Evolutionary conservation across 2,329 filamentous ascomycete species (phyloP).

Genomic region (Aspergillus phoenicis): DNA sequence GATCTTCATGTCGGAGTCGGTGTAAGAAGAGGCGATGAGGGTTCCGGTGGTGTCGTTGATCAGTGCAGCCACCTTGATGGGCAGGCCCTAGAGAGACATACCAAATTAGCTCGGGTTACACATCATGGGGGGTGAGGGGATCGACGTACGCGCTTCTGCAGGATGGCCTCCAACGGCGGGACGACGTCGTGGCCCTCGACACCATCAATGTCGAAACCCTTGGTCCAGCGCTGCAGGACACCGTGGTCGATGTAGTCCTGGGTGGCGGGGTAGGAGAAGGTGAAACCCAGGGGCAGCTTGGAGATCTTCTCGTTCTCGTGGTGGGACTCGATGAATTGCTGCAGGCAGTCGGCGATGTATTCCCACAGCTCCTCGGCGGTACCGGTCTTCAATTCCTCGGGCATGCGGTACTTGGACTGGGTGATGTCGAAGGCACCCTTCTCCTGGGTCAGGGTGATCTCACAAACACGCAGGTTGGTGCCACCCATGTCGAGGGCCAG

Average conservation of each 20-base stretch:
- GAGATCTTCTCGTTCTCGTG: constrained; percentile 66
- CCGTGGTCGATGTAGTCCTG: constrained; percentile 94
- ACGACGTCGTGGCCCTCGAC: constrained; percentile 91
- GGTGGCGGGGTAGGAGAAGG: constrained; percentile 92
- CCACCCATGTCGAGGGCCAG: constrained; percentile 94
- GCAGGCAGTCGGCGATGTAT: constrained; percentile 88
- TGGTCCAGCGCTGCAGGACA: constrained; percentile 92
- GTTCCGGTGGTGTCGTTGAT: constrained; percentile 99
- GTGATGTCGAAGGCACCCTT: constrained; percentile 92
- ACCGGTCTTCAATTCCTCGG: constrained; percentile 86
- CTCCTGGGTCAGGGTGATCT: constrained; percentile 83
- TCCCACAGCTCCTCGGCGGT: constrained; percentile 87
- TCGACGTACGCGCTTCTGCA: constrained; percentile 64
- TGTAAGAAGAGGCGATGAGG: constrained; percentile 93
- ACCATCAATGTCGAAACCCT: constrained; percentile 91
- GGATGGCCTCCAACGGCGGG: constrained; percentile 78
- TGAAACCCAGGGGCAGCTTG: constrained; percentile 81
- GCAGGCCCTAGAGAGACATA: constrained; percentile 64
- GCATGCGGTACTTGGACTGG: constrained; percentile 94
- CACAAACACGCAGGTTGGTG: constrained; percentile 92
- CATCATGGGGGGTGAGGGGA: background rate
- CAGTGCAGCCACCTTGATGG: constrained; percentile 87
- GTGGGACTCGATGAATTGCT: constrained; percentile 87
- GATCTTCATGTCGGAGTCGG: constrained; percentile 88
- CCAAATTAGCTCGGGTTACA: too few relatives aligned